Base-by-base conservation (phyloP, 164 flowering plant species). In the Platanus orientalis region DNA sequence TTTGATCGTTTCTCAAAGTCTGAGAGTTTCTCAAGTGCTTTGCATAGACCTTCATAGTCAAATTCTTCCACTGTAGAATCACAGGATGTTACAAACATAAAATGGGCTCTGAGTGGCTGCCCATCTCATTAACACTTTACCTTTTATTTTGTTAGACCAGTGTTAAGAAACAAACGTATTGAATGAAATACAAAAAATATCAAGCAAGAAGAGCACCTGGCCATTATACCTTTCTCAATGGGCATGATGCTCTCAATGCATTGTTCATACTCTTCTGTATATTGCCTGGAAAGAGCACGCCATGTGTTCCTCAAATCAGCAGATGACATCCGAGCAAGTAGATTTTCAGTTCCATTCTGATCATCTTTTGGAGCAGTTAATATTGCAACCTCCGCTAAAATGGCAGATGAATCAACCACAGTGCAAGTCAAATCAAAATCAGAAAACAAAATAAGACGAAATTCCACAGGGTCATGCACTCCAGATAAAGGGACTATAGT, bases 361-460 rank as follows among this genome's bases (percentile, higher is more conserved):
- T 82, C 95, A 70, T 79, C 75, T 75, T 80, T 94, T 63, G 95
- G 90, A 28, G 90, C 96, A 51, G 87, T 91, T 56, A 83, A 56
- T 67, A 91, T 91, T 28, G 97, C 96, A 70, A 94, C 84, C 76
- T 94, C 95, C 10, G 98, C 98, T 83, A 91, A 83, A 71, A 94
- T 81, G 71, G 98, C 97, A 60, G 95, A 87, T 25, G 98, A 94
- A 80, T 94, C 98, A 76, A 90, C 83, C 60, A 84, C 82, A 20
- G 97, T 80, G 79, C 98, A 91, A 28, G 98, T 94, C 82, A 91
- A 76, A 77, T 94, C 98, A 83, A 91, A 94, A 78, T 94, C 98
- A 69, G 93, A 84, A 76, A 94, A 91, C 71, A 94, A 59, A 48
- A 84, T 56, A 7, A 91, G 84, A 45, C 67, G 79, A 28, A 75